Percentiles rank a stretch among this genome's conserved stretches.
phyloP scores from a whole-genome alignment of 495 filamentous ascomycete genomes.

The Hyaloscypha finlandica region DNA sequence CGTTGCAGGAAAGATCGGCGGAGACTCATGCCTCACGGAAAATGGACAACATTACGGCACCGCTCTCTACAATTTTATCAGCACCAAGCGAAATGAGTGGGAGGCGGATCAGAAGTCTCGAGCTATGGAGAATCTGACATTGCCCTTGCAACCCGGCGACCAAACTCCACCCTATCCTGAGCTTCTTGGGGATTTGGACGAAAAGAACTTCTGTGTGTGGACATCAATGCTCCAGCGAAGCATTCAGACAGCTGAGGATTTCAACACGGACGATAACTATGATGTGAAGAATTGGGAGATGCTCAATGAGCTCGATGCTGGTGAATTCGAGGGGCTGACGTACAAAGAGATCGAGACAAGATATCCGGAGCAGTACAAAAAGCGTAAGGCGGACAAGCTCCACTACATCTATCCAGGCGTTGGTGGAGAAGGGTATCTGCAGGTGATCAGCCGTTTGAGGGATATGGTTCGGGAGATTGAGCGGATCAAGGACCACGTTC shows the following conservation, averaged over 20 bases:
- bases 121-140: slow-evolving; percentile 61
- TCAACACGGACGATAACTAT: slow-evolving; percentile 91
- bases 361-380: slow-evolving; percentile 74
- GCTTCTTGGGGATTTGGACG: slow-evolving; percentile 58
- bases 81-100: slow-evolving; percentile 73
- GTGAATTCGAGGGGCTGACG: slow-evolving; percentile 89
- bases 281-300: slow-evolving; percentile 98
- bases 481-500: slow-evolving; percentile 91
- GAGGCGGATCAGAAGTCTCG: slow-evolving; percentile 73
- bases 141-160: slow-evolving; percentile 85
- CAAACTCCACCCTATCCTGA: slow-evolving; percentile 94
- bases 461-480: slow-evolving; percentile 96
- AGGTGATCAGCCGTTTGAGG: slow-evolving; percentile 94
- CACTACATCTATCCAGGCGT: slow-evolving; percentile 93
- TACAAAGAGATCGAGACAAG: slow-evolving; percentile 82
- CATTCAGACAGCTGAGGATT: slow-evolving; percentile 80
- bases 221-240: slow-evolving; percentile 93
- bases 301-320: slow-evolving; percentile 94
- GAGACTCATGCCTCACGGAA: slow-evolving; percentile 78
- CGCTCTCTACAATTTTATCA: slow-evolving; percentile 75
- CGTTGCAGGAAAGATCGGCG: slow-evolving; percentile 75
- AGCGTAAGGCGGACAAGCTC: slow-evolving; percentile 79
- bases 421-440: slow-evolving; percentile 93
- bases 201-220: slow-evolving; percentile 97
- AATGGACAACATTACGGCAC: slow-evolving; percentile 72